These are phyloP conservation scores for Aquilaria yunnanensis DNA, from an alignment of 345 rosid species.

Conservation along the genomic window DNA sequence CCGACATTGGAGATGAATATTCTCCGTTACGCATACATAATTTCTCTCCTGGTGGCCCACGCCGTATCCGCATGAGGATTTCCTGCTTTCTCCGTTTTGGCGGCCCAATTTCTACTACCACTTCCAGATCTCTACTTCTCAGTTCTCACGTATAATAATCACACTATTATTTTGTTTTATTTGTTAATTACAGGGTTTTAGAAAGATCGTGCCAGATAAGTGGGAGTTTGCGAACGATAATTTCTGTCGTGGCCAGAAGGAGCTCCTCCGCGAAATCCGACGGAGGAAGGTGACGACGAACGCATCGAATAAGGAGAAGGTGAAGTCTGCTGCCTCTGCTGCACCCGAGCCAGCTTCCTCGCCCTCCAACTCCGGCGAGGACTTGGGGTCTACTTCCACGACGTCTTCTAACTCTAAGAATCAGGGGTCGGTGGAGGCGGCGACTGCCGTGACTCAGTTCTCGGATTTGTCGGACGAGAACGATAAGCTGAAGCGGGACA, in stretches of 20 bases:
- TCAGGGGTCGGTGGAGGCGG: conserved; percentile 64
- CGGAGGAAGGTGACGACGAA: conserved; percentile 48
- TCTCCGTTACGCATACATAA: neutral
- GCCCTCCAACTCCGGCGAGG: conserved; percentile 70
- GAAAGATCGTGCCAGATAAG: conserved; percentile 75
- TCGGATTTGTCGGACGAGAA: conserved; percentile 74
- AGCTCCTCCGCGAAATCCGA: conserved; percentile 41
- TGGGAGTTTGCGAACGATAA: conserved; percentile 82
- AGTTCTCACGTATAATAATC: neutral
- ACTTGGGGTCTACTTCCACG: conserved; percentile 69
- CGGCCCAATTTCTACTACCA: neutral
- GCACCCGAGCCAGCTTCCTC: conserved; percentile 22
- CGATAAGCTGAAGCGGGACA: conserved; percentile 73
- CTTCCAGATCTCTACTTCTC: neutral
- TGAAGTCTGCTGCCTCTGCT: conserved; percentile 22
- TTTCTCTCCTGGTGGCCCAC: too few relatives aligned
- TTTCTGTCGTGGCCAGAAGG: conserved; percentile 52
- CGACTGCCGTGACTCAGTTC: conserved; percentile 22
- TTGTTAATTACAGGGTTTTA: conserved; percentile 43
- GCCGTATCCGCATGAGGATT: neutral
- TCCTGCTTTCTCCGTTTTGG: conserved; percentile 6
- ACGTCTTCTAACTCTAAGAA: conserved; percentile 73
- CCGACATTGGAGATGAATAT: neutral
- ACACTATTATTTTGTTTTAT: neutral
- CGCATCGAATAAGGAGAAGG: conserved; percentile 7